Conservation (phyloP, 108 stramenopile genomes). For the Cafeteria roenbergensis region DNA sequence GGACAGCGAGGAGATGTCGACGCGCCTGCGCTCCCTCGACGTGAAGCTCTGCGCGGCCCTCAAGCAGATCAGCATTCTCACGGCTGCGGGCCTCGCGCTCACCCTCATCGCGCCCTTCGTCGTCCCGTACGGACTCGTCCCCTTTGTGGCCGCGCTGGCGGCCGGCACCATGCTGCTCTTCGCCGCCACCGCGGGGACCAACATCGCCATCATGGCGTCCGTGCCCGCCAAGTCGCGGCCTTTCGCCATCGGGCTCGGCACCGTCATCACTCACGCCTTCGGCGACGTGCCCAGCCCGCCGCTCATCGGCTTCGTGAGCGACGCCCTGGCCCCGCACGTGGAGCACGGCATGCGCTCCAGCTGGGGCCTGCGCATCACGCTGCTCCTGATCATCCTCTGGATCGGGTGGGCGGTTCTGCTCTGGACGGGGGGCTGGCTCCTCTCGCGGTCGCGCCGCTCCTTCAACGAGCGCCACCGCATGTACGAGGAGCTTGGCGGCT, state of each 20-base stretch:
- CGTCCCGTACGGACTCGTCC: background rate
- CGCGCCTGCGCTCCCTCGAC: too few species aligned
- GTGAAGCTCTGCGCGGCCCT: background rate
- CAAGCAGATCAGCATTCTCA: background rate
- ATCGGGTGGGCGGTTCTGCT: slow-evolving; percentile 8
- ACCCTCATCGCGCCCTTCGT: background rate
- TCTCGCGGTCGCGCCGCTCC: background rate
- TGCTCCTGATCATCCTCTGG: slow-evolving; percentile 10
- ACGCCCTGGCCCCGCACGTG: slow-evolving; percentile 14
- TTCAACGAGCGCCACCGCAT: background rate
- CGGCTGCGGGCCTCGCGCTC: background rate
- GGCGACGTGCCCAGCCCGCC: slow-evolving; percentile 43
- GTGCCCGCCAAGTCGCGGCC: slow-evolving; percentile 27
- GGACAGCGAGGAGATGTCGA: too few species aligned
- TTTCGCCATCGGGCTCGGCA: slow-evolving; percentile 30
- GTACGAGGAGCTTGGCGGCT: background rate
- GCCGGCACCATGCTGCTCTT: slow-evolving; percentile 6
- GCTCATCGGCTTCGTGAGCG: slow-evolving; percentile 22
- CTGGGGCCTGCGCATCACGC: background rate
- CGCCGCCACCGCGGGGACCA: slow-evolving; percentile 14
- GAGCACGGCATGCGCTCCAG: slow-evolving; percentile 1
- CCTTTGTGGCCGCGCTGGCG: slow-evolving; percentile 4
- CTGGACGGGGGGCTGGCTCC: slow-evolving; percentile 4
- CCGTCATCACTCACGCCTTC: slow-evolving; percentile 29
- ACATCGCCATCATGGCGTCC: slow-evolving; percentile 31